Base-by-base conservation (phyloP, 208 protist genomes). In the Trypanosomatidae sp. region DNA sequence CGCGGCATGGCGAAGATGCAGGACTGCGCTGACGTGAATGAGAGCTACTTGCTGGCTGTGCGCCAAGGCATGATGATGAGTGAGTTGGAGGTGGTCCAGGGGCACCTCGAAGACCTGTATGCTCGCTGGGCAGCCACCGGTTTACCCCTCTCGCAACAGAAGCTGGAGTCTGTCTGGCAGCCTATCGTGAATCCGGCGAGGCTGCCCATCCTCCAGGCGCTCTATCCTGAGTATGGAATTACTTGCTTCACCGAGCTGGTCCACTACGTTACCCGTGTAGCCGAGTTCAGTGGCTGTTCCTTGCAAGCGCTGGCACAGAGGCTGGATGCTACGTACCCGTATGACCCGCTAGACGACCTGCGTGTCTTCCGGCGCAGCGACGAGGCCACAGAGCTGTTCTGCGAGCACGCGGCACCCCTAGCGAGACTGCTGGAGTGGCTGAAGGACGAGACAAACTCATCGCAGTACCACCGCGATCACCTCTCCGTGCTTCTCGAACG, bases 221-320 rank as follows among this genome's bases (percentile, higher is more conserved):
- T 97, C 36, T 97, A 94, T 82, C 92, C 86, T 56, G 70, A 80
- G 10, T 65, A 76, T 43, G 92, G 92, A 43, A 91, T 97, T 46
- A 53, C 69, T 30, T 86, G 69, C 56, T 80, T 92, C 62, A 73
- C 71, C 3, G 89, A 93, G 65, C 73, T 97, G 55, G 83, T 89
- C 41, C 83, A 90, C 68, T 97, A 97, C 77, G 72, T 93, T 7
- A 85, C 88, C 49, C 87, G 84, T 39, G 80, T 97, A 30, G 86
- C 90, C 6, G 86, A 95, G 71, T 91, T 92, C 66, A 93, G 77
- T 69, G 80, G 83, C 15, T 86, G 70, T 28, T 72, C 90, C 4
- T 80, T 95, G 56, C 74, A 88, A 56, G 72, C 60, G 30, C 69
- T 97, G 56, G 84, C 85, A 36, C 89, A 94, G 75, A 74, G 79